Evolutionary conservation across 345 rosid species (phyloP), one percentile per base, ranked within the genome.

Genomic region (Gossypium thurberi): DNA sequence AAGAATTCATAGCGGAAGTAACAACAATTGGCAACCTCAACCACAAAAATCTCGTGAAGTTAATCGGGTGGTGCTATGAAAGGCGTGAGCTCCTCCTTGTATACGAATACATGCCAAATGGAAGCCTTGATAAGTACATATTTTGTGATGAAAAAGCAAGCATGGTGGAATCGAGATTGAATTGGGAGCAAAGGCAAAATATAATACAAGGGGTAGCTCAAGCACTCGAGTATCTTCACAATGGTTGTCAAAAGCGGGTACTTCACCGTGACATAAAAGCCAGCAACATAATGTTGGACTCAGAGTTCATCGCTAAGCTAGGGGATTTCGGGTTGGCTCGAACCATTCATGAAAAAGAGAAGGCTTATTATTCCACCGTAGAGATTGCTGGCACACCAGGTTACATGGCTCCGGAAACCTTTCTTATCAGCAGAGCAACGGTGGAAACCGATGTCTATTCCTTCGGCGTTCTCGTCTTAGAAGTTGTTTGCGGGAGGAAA

Each of bases 261-360:
- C 62, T 58, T 25, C 62, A 58, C 62, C 62, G 40, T 15, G 62
- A 58, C 37, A 23, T 58, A 58, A 58, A 58, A 58, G 62, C 40
- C 15, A 25, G 62, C 37, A 58, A 58, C 37, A 58, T 58, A 12
- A 25, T 58, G 62, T 58, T 58, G 37, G 62, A 58, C 12, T 58
- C 62, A 5, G 40, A 58, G 37, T 58, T 23, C 62, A 12, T 23
- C 15, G 17, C 62, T 21, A 25, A 25, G 62, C 62, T 58, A 25
- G 62, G 62, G 15, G 62, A 58, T 58, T 58, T 58, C 62, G 62
- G 37, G 12, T 58, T 58, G 62, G 62, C 62, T 58, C 33, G 62
- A 58, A 58, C 62, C 3, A 5, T 58, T 58, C 37, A 58, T 23
- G 62, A 25, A 25, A 58, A 58, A 58, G 62, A 58, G 37, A 58